A percentile compares a stretch with the other conserved stretches of the same genome.
Conservation (phyloP, 2,329 filamentous ascomycete species). For the Diaporthe amygdali region DNA sequence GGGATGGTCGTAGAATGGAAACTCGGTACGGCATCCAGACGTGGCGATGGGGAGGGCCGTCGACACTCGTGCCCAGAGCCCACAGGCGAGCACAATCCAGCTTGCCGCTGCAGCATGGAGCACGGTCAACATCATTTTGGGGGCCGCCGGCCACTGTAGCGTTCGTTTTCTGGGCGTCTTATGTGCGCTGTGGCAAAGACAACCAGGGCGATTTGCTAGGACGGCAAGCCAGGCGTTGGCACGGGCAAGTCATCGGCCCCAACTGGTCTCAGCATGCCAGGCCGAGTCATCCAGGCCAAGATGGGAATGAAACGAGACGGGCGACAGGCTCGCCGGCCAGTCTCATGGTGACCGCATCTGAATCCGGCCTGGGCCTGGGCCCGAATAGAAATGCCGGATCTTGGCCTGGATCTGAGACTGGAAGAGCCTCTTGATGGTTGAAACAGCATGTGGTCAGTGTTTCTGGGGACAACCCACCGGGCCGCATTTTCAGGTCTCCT, state of each 20-base stretch:
- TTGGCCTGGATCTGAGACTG: neutral
- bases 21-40: neutral
- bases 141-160: neutral
- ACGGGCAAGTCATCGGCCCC: neutral
- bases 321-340: neutral
- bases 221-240: neutral
- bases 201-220: neutral
- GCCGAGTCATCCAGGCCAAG: neutral
- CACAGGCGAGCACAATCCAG: neutral
- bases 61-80: neutral
- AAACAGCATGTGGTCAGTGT: constrained; percentile 6
- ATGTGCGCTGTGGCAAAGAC: neutral
- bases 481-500: neutral
- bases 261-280: neutral
- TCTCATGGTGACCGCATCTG: neutral
- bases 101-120: neutral
- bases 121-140: neutral
- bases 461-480: neutral
- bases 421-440: neutral
- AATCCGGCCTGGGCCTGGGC: constrained; percentile 4
- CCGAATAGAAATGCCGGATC: neutral
- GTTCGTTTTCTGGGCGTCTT: neutral
- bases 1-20: neutral
- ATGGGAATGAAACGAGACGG: neutral
- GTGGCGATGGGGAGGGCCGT: neutral